Base-by-base conservation (phyloP, 768 basidiomycete genomes). In the Lanmaoa rubissima region DNA sequence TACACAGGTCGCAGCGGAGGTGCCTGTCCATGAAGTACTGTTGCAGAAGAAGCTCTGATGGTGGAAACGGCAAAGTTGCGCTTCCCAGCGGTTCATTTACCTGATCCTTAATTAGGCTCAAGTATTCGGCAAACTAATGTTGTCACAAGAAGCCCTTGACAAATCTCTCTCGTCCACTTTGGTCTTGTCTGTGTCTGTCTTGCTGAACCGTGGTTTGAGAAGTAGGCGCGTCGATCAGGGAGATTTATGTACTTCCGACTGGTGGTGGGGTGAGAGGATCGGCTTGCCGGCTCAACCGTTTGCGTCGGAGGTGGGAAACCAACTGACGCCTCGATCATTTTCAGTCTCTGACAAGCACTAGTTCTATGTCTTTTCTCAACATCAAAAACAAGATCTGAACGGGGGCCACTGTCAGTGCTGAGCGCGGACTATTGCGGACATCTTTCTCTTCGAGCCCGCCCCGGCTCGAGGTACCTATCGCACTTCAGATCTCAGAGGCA, bases 301-400 rank as follows among this genome's bases (percentile, higher is more conserved):
- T 39, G 47, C 38, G 54, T 66, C 56, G 60, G 64, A 64, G 60
- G 58, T 62, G 62, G 62, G 60, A 69, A 67, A 59, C 50, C 54
- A 38, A 39, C 45, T 42, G 44, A 32, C 49, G 36, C 28, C 21
- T 40, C 3, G 28, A 41, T 44, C 49, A 31, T 42, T 59, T 60
- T 66, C 53, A 46, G 54, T 39, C 53, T 49, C 60, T 39, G 45
- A 48, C 48, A 24, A 56, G 47, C 35, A 51, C 34, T 41, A n/a
- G 19, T 47, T 48, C 58, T 12, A 21, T 48, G 13, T 47, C 46
- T 26, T 62, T 58, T 40, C 57, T 43, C 50, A 28, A 14, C 48
- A 34, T 31, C 32, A 26, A 57, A 47, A 40, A 50, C 42, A 10
- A 12, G 28, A 32, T 40, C 47, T 11, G 39, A 43, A 51, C 31